A percentile compares a stretch with the other conserved stretches of the same genome.
Evolutionary conservation across 306 rosid species (phyloP).

Genomic region (Dryas drummondii): DNA sequence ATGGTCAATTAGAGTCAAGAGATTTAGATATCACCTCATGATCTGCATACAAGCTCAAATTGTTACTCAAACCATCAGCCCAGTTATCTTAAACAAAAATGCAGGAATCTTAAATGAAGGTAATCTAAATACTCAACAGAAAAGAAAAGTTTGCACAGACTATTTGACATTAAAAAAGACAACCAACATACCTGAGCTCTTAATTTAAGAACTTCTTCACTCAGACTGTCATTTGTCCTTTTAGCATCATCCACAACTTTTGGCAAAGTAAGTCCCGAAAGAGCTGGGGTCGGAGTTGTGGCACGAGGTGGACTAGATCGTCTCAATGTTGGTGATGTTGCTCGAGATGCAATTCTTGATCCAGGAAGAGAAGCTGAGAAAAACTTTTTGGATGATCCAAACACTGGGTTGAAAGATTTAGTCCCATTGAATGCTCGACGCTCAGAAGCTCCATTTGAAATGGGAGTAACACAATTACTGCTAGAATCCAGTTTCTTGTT

Average conservation of each 20-base stretch:
- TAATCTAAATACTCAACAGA: not conserved
- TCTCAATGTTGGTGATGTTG: slow-evolving; percentile 77
- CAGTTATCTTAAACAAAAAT: not conserved
- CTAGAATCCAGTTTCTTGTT: slow-evolving; percentile 77
- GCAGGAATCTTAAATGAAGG: not conserved
- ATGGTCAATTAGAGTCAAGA: not conserved
- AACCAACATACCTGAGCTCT: slow-evolving; percentile 58
- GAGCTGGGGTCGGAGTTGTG: slow-evolving; percentile 65
- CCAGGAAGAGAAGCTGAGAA: slow-evolving; percentile 91
- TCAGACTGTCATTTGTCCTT: slow-evolving; percentile 63
- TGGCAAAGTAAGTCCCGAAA: slow-evolving; percentile 62
- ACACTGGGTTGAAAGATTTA: slow-evolving; percentile 71
- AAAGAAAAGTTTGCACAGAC: not conserved
- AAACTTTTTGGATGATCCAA: slow-evolving; percentile 79
- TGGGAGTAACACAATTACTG: slow-evolving; percentile 71
- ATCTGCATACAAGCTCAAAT: slow-evolving; percentile 1
- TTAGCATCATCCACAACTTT: slow-evolving; percentile 65
- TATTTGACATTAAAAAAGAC: not conserved
- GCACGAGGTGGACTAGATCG: slow-evolving; percentile 79
- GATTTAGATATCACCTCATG: not conserved
- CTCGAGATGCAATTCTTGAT: slow-evolving; percentile 84
- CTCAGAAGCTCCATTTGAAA: slow-evolving; percentile 62
- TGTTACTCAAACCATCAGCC: not conserved
- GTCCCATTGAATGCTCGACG: slow-evolving; percentile 55
- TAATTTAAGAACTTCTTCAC: slow-evolving; percentile 71